A percentile compares a stretch with the other conserved stretches of the same genome.
phyloP scores from a whole-genome alignment of 345 rosid genomes.

The Dipteronia dyeriana region DNA sequence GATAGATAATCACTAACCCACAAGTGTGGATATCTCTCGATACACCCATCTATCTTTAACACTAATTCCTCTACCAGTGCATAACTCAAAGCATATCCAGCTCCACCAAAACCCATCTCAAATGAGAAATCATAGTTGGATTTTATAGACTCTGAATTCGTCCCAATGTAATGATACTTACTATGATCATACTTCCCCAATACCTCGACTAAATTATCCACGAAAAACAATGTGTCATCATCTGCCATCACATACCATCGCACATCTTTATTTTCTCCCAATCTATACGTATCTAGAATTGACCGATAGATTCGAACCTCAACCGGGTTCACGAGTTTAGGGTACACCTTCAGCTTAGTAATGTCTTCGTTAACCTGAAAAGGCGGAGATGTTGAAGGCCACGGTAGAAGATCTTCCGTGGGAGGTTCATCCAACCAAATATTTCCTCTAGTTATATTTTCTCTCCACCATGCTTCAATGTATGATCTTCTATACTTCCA shows the following conservation, averaged over 20 bases:
- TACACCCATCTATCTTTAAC: conserved; percentile 46
- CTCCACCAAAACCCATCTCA: conserved; percentile 72
- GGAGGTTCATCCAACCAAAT: conserved; percentile 56
- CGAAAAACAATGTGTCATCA: conserved; percentile 57
- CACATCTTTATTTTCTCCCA: conserved; percentile 30
- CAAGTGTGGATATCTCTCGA: conserved; percentile 45
- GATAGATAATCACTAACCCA: conserved; percentile 37
- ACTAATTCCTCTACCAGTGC: conserved; percentile 45
- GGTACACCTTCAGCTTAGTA: conserved; percentile 34
- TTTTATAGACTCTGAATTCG: conserved; percentile 40
- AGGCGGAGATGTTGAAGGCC: conserved; percentile 56
- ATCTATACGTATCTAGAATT: conserved; percentile 41
- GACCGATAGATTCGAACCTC: conserved; percentile 47
- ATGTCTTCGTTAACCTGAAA: conserved; percentile 47
- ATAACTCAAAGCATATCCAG: conserved; percentile 67
- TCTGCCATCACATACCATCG: conserved; percentile 63
- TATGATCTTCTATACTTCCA: conserved; percentile 49
- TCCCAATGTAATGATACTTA: conserved; percentile 50
- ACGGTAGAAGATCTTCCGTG: conserved; percentile 37
- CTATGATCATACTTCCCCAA: conserved; percentile 56
- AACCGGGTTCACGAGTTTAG: conserved; percentile 26
- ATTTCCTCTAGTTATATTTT: conserved; percentile 56
- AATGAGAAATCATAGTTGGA: conserved; percentile 46
- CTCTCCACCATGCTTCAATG: conserved; percentile 70
- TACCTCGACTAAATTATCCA: conserved; percentile 51